Base-by-base conservation (phyloP, 2,329 filamentous ascomycete species). In the Nigrospora oryzae region DNA sequence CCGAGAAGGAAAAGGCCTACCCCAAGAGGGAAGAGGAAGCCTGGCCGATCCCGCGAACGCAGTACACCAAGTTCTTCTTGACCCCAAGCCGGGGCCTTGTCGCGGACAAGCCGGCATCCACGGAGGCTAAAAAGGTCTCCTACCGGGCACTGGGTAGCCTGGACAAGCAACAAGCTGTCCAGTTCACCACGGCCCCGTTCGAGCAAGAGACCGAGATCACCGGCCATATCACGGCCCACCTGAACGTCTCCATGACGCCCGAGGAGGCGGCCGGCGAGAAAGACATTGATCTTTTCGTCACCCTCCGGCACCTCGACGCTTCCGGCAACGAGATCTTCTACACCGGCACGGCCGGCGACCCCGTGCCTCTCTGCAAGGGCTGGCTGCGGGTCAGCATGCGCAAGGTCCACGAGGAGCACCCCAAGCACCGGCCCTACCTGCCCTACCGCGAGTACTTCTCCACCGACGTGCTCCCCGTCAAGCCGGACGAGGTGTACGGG, bases 121-220 rank as follows among this genome's bases (percentile, higher is more conserved):
- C 15, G 47, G 52, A 33, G 39, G 41, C 45, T 15, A 55, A 57
- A 19, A 75, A 74, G 53, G 53, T 83, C 3, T 71, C 72, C 0
- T 85, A 85, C 58, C 67, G 68, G 43, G 79, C 81, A 0, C 66
- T 84, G 0, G 80, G 81, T 0, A 75, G 66, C 0, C 52, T 84
- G 0, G 66, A 79, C 0, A 66, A 73, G 11, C 72, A 71, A 0
- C 66, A 81, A 42, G 46, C 71, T 0, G 51, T 86, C 1, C 73
- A 76, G 36, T 86, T 86, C 57, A 67, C 64, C 1, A 83, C 76
- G 0, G 46, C 66, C 0, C 64, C 77, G 0, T 84, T 86, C 46
- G 68, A 73, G n/a, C 48, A 66, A 7, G 80, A 86, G 53, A 83
- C 75, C 0, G 84, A 87, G 55, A 77, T 88, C 44, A 87, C 84